Evolutionary conservation across 441 rosid species (phyloP).

Genomic region (Breynia disticha): DNA sequence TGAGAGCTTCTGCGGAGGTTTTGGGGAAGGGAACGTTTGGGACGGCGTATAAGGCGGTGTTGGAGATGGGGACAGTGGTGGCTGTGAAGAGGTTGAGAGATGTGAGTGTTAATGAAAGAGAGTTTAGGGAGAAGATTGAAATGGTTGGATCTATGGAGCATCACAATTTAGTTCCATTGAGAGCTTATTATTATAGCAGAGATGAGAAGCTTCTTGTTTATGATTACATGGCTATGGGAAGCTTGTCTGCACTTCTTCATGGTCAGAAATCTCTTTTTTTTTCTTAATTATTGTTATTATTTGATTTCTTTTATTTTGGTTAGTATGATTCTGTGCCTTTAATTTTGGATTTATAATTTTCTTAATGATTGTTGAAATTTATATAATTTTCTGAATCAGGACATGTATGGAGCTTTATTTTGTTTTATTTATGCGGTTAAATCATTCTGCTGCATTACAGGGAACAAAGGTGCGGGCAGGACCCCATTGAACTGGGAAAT

Average conservation of each 20-base stretch:
- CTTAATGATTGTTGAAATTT: no score
- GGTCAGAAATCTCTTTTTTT: slow-evolving; percentile 25
- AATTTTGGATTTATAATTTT: no score
- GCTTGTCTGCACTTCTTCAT: slow-evolving; percentile 69
- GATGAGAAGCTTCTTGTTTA: slow-evolving; percentile 93
- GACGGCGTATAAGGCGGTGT: slow-evolving; percentile 72
- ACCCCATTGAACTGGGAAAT: slow-evolving; percentile 67
- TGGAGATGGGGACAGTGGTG: slow-evolving; percentile 75
- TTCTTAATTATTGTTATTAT: slow-evolving; percentile 1
- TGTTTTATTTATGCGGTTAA: neutral
- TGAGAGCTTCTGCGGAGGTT: slow-evolving; percentile 94
- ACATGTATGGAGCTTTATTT: neutral
- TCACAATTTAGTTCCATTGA: slow-evolving; percentile 62
- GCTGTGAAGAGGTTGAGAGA: slow-evolving; percentile 87
- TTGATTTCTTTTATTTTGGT: no score
- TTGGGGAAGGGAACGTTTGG: slow-evolving; percentile 91
- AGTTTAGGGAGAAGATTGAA: slow-evolving; percentile 92
- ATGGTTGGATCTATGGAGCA: slow-evolving; percentile 64
- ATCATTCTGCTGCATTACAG: slow-evolving; percentile 21
- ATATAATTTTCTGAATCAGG: neutral
- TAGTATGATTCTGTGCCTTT: no score
- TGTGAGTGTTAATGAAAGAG: slow-evolving; percentile 60
- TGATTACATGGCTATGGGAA: slow-evolving; percentile 55
- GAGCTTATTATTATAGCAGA: slow-evolving; percentile 85
- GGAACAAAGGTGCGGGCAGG: slow-evolving; percentile 54